Conservation (phyloP, 441 rosid genomes). For the Syzygium malaccense region DNA sequence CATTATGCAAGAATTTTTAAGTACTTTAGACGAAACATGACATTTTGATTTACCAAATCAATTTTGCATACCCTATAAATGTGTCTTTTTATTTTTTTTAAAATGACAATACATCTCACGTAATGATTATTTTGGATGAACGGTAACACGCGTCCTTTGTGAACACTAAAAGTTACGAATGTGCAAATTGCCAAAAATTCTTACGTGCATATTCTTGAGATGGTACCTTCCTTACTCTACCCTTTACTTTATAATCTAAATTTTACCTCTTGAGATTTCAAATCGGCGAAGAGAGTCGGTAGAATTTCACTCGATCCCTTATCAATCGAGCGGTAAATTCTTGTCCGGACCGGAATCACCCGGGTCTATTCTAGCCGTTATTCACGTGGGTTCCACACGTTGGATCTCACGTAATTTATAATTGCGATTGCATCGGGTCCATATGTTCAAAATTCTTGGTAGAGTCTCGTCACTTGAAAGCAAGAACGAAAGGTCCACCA, state of each 20-base stretch:
- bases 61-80: not conserved
- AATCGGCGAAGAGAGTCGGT: not conserved
- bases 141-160: not conserved
- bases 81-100: not conserved
- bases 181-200: not conserved
- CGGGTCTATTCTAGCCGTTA: not conserved
- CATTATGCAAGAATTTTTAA: not conserved
- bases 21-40: not conserved
- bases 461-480: not conserved
- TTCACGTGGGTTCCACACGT: not conserved
- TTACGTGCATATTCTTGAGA: not conserved
- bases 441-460: not conserved
- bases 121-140: not conserved
- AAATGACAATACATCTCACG: not conserved
- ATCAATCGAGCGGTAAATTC: not conserved
- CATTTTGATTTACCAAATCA: not conserved
- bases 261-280: not conserved
- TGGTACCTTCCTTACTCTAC: not conserved
- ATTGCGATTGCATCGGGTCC: not conserved
- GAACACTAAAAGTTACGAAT: not conserved
- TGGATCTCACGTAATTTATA: not conserved
- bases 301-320: not conserved
- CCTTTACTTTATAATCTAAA: not conserved
- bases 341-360: not conserved
- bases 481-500: not conserved